Conservation (phyloP, 1,139 yeast genomes). For the Pichia sp. region DNA sequence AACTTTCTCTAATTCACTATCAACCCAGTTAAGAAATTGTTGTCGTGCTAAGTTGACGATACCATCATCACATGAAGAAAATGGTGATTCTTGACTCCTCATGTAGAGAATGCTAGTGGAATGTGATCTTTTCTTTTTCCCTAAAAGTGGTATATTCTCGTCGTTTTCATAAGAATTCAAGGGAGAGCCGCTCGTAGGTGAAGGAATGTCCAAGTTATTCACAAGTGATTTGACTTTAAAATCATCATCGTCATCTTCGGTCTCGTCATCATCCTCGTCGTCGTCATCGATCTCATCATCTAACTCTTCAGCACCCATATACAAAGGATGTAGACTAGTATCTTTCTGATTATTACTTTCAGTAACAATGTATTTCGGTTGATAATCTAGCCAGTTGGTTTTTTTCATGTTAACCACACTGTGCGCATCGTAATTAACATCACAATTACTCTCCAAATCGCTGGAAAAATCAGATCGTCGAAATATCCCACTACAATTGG, state of each 20-base stretch:
- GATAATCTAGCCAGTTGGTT: neutral
- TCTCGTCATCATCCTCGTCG: constrained; percentile 1
- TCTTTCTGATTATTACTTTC: neutral
- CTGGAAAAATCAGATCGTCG: neutral
- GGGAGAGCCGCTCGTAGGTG: neutral
- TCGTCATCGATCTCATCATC: neutral
- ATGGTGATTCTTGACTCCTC: constrained; percentile 5
- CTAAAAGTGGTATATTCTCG: constrained; percentile 4
- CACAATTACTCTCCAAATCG: neutral
- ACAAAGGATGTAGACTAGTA: neutral
- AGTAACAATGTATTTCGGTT: neutral
- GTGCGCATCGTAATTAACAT: neutral
- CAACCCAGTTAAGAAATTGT: constrained; percentile 57
- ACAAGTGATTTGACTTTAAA: constrained; percentile 10
- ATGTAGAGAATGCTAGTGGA: neutral
- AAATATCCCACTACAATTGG: constrained; percentile 12
- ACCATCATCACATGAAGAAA: constrained; percentile 18
- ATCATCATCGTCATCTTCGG: constrained; percentile 8
- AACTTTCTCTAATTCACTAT: constrained; percentile 49
- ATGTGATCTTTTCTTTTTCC: neutral
- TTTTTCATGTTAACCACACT: neutral
- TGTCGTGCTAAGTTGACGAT: constrained; percentile 30
- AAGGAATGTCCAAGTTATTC: neutral
- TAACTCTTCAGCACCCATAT: neutral
- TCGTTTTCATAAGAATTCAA: neutral